Evolutionary conservation across 2,329 filamentous ascomycete genomes (phyloP), one percentile per base, ranked within the genome.

Genomic region (Fusarium sp.): DNA sequence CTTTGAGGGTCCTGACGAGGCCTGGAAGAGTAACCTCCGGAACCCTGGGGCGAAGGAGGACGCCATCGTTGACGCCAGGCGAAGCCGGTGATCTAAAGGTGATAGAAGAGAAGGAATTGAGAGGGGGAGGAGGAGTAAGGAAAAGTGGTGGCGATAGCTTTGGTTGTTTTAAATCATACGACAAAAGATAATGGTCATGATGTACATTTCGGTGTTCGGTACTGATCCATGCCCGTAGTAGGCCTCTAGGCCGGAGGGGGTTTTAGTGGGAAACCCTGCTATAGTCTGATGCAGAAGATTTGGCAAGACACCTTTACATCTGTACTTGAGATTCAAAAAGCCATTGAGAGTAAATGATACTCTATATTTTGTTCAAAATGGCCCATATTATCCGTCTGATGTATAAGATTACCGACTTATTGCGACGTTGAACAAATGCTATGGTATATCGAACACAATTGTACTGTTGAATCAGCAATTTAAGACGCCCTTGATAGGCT

Each of bases 31-130:
- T 38, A 76, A 63, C 66, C 78, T 76, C 58, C 79, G 75, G 53
- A 81, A 66, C 47, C 77, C 75, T 42, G 78, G 77, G 51, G 75
- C 70, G 52, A 82, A 69, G 43, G 81, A 69, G 49, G 76, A 71
- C 55, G 78, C 74, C 80, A 82, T 81, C 54, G 48, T 66, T 21
- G 50, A 50, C 53, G n/a, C 11, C 23, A 25, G 23, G 8, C 23
- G 23, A 25, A 25, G 23, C 53, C 55, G 67, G 68, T 58, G 48
- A 52, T 54, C 33, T 50, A 44, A 57, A 35, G 19, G 35, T 54
- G 49, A 44, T 15, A 44, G 32, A 39, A 25, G 32, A 53, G 52
- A 44, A 23, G 11, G 62, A 57, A 46, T 45, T 59, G 53, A 46
- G 46, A 60, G 29, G 23, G 29, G 29, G 15, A 39, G 37, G 27